phyloP scores from a whole-genome alignment of 2,329 filamentous ascomycete genomes.

The Aureobasidium pullulans region DNA sequence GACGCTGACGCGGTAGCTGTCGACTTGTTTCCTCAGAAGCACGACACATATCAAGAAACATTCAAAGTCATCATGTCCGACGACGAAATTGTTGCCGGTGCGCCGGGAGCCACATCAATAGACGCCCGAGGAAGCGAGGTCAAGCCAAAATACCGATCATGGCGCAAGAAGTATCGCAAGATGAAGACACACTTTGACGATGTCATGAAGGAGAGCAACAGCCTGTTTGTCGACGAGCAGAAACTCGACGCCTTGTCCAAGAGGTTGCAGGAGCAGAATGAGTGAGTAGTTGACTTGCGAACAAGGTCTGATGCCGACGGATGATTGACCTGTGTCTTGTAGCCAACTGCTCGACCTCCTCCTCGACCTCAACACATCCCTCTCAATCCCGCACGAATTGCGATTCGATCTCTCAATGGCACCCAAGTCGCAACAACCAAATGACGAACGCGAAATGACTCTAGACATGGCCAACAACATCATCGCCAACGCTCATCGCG shows the following conservation, averaged over 20 bases:
- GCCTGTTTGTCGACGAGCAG: conserved; percentile 72
- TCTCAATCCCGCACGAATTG: conserved; percentile 66
- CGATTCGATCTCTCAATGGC: conserved; percentile 60
- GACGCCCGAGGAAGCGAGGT: conserved; percentile 1
- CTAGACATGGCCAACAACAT: conserved; percentile 25
- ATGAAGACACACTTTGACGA: conserved; percentile 74
- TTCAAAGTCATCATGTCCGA: conserved; percentile 13
- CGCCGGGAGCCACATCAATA: neutral
- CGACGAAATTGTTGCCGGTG: conserved; percentile 13
- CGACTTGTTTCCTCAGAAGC: neutral
- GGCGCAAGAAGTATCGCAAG: conserved; percentile 83
- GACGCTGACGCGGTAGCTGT: neutral
- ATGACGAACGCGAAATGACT: conserved; percentile 20
- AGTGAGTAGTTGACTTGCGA: conserved; percentile 52
- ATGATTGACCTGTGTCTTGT: conserved; percentile 15
- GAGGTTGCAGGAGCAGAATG: conserved; percentile 81
- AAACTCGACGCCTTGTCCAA: conserved; percentile 74
- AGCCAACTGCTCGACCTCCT: conserved; percentile 86
- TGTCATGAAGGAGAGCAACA: conserved; percentile 72
- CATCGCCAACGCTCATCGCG: conserved; percentile 28
- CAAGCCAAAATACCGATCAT: conserved; percentile 32
- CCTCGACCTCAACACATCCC: conserved; percentile 78
- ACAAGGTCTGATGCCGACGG: neutral
- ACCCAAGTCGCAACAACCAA: conserved; percentile 36
- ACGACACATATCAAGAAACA: neutral